Evolutionary conservation across 371 early-diverging fungal genomes (phyloP).

Genomic region (Mucor plumbeus): DNA sequence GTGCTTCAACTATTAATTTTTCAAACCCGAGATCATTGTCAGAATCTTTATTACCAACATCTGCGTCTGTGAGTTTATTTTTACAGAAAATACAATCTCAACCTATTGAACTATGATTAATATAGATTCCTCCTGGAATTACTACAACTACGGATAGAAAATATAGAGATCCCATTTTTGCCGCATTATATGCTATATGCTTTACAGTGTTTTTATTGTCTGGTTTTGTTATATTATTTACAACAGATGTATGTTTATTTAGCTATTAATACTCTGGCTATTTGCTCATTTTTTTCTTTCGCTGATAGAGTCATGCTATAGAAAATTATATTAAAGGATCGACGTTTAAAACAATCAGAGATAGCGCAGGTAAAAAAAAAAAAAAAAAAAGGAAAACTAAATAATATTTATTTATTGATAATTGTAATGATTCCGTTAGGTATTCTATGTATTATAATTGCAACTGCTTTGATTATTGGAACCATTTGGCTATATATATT

Average conservation of each 20-base stretch:
- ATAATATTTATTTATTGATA: background rate
- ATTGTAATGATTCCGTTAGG: slow-evolving; percentile 32
- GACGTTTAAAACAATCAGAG: slow-evolving; percentile 58
- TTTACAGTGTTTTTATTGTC: slow-evolving; percentile 45
- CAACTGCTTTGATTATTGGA: slow-evolving; percentile 52
- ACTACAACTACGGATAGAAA: slow-evolving; percentile 44
- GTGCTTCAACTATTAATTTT: slow-evolving; percentile 29
- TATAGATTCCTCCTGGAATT: slow-evolving; percentile 48
- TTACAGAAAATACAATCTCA: no score
- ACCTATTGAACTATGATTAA: background rate
- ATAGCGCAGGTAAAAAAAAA: slow-evolving; percentile 55
- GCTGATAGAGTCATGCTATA: slow-evolving; percentile 36
- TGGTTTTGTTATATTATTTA: slow-evolving; percentile 55
- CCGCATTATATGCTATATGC: slow-evolving; percentile 47
- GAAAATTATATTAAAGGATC: slow-evolving; percentile 50
- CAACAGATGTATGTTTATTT: slow-evolving; percentile 56
- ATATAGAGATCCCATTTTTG: slow-evolving; percentile 63
- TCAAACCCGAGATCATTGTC: slow-evolving; percentile 32
- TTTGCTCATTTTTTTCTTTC: background rate
- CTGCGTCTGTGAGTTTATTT: slow-evolving; percentile 38
- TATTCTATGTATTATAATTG: slow-evolving; percentile 53
- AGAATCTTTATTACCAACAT: slow-evolving; percentile 49
- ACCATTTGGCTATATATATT: slow-evolving; percentile 60
- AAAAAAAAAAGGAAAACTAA: background rate
- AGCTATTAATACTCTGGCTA: background rate